Evolutionary conservation across 345 rosid species (phyloP).

Genomic region (Durio zibethinus): DNA sequence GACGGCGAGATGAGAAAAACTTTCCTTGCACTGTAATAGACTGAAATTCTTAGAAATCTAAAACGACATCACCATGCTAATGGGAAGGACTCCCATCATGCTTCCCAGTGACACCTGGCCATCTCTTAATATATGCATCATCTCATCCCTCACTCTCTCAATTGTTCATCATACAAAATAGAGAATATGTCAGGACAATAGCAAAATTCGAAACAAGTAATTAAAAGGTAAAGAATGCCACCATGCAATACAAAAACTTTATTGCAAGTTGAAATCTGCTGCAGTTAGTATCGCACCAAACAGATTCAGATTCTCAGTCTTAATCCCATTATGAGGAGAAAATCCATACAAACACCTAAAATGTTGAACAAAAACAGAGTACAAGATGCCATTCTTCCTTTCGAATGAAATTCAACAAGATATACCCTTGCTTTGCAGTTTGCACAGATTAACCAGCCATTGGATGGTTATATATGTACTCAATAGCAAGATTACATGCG

Average conservation of each 20-base stretch:
- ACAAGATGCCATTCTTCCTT: neutral
- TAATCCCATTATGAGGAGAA: slow-evolving; percentile 23
- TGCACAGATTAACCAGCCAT: slow-evolving; percentile 56
- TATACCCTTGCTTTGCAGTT: neutral
- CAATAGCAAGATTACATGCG: slow-evolving; percentile 76
- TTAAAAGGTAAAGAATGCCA: slow-evolving; percentile 10
- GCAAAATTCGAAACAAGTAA: neutral
- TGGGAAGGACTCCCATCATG: too few relatives aligned
- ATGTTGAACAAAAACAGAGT: slow-evolving; percentile 15
- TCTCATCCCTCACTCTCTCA: too few relatives aligned
- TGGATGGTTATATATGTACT: slow-evolving; percentile 86
- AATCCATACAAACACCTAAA: slow-evolving; percentile 16
- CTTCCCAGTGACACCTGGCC: too few relatives aligned
- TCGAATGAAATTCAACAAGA: slow-evolving; percentile 19
- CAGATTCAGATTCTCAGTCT: slow-evolving; percentile 32
- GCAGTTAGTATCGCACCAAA: slow-evolving; percentile 17
- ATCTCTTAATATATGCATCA: too few relatives aligned
- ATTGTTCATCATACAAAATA: too few relatives aligned
- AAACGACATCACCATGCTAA: too few relatives aligned
- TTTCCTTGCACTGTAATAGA: too few relatives aligned
- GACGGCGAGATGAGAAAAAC: too few relatives aligned
- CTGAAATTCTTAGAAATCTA: too few relatives aligned
- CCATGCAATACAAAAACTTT: neutral
- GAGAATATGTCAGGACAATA: neutral
- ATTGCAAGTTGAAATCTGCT: slow-evolving; percentile 3